A percentile compares a stretch with the other conserved stretches of the same genome.
phyloP scores from a whole-genome alignment of 2,329 filamentous ascomycete genomes.

The Claviceps purpurea region DNA sequence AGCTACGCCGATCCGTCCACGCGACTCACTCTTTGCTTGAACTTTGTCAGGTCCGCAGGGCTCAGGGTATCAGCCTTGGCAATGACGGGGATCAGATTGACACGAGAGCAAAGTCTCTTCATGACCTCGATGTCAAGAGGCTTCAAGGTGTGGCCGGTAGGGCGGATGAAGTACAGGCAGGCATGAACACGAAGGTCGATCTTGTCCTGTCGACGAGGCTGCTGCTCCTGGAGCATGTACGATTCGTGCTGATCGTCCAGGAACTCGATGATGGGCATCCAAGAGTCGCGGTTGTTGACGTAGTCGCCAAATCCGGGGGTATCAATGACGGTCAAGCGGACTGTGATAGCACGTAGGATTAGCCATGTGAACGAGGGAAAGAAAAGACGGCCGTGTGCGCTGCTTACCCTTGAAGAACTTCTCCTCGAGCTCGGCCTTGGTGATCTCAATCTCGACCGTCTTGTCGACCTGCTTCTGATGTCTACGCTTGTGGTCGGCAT shows the following conservation, averaged over 20 bases:
- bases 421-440: constrained; percentile 98
- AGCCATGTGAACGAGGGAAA: not conserved
- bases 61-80: constrained; percentile 98
- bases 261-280: constrained; percentile 99
- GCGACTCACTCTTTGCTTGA: constrained; percentile 77
- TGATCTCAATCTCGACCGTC: constrained; percentile 99
- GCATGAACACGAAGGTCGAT: constrained; percentile 98
- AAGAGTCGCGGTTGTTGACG: constrained; percentile 99
- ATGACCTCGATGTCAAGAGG: constrained; percentile 98
- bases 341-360: constrained; percentile 32
- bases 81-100: constrained; percentile 96
- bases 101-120: constrained; percentile 95
- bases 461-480: constrained; percentile 99
- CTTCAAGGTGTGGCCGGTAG: constrained; percentile 96
- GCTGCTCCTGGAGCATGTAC: constrained; percentile 99
- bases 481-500: constrained; percentile 97
- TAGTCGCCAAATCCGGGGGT: constrained; percentile 99
- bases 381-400: not conserved
- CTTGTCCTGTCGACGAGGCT: constrained; percentile 94
- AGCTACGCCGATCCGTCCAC: not conserved
- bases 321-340: constrained; percentile 96
- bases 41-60: constrained; percentile 77
- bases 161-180: constrained; percentile 97
- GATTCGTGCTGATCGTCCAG: constrained; percentile 99
- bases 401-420: constrained; percentile 97